Base-by-base conservation (phyloP, 2,329 filamentous ascomycete species). In the Epichloe glyceriae region DNA sequence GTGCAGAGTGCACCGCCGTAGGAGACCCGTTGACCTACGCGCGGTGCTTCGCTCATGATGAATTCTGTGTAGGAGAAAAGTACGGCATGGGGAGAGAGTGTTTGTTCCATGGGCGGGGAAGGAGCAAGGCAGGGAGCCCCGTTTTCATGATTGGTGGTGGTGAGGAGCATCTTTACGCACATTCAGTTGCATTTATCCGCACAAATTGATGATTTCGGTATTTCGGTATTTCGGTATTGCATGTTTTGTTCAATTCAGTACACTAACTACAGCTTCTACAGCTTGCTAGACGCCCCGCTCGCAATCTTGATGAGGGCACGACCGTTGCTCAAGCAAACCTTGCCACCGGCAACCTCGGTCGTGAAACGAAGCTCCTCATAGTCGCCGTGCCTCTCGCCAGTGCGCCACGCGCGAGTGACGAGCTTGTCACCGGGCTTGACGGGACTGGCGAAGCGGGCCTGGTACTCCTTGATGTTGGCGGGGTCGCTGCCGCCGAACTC, bases 281-380 rank as follows among this genome's bases (percentile, higher is more conserved):
- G 68, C 72, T 84, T 86, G 66, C 75, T 79, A 72, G 78, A 80
- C 45, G 67, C 64, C 7, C 70, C 63, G 15, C 62, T 76, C 48
- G 75, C 75, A 52, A 79, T 71, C 75, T 79, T 88, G 62, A 96
- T 79, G 64, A 91, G 66, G 26, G 87, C 88, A 52, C 88, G 75
- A 4, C 90, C 90, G 66, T 96, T 95, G 69, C 82, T 93, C 67
- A 96, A 71, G 54, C 87, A 88, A 17, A 89, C 81, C 75, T 93
- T 94, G 34, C 86, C 88, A 34, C 83, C 82, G 59, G 85, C 84
- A 26, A 95, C 82, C 64, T 79, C 78, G 1, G 86, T 87, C 50
- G 83, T 74, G 63, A 95, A 96, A 45, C 88, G 75, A 47, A 95
- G 72, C 67, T 95, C 89, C 68, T 95, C 88, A 69, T 79, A 94